Evolutionary conservation across 2,329 filamentous ascomycete species (phyloP).

Genomic region (Graphilbum sp.): DNA sequence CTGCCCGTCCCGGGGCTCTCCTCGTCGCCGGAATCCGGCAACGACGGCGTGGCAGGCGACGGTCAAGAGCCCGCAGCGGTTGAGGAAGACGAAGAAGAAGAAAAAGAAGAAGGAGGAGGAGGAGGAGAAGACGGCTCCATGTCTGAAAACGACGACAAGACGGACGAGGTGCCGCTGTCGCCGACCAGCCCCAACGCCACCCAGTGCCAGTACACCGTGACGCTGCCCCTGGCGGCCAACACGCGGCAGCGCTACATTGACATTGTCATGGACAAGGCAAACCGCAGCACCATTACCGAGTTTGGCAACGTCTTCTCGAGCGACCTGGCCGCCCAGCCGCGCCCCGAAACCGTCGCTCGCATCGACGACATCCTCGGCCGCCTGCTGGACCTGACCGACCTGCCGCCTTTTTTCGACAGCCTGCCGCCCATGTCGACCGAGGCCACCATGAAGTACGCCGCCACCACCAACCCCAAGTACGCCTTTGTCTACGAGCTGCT

Average conservation of each 20-base stretch:
- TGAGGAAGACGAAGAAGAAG: too few relatives aligned
- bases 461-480: slow-evolving; percentile 42
- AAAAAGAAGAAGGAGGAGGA: too few relatives aligned
- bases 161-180: not conserved
- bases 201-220: slow-evolving; percentile 30
- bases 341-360: slow-evolving; percentile 21
- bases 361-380: slow-evolving; percentile 34
- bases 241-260: slow-evolving; percentile 35
- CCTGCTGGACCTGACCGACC: slow-evolving; percentile 39
- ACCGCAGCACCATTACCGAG: slow-evolving; percentile 24
- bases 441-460: slow-evolving; percentile 33
- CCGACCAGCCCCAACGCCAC: slow-evolving; percentile 1
- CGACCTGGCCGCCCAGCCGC: slow-evolving; percentile 22
- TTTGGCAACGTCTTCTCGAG: slow-evolving; percentile 27
- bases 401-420: slow-evolving; percentile 35
- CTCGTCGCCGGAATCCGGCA: not conserved
- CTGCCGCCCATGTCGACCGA: slow-evolving; percentile 23
- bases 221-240: slow-evolving; percentile 38
- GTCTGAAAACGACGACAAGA: not conserved
- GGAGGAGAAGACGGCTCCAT: not conserved
- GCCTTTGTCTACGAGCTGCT: slow-evolving; percentile 41
- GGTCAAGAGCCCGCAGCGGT: too few relatives aligned
- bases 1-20: not conserved
- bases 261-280: slow-evolving; percentile 25
- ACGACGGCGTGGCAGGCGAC: too few relatives aligned